Evolutionary conservation across 495 filamentous ascomycete species (phyloP), one percentile per base, ranked within the genome.

Genomic region (Astrothelium subdiscretum): DNA sequence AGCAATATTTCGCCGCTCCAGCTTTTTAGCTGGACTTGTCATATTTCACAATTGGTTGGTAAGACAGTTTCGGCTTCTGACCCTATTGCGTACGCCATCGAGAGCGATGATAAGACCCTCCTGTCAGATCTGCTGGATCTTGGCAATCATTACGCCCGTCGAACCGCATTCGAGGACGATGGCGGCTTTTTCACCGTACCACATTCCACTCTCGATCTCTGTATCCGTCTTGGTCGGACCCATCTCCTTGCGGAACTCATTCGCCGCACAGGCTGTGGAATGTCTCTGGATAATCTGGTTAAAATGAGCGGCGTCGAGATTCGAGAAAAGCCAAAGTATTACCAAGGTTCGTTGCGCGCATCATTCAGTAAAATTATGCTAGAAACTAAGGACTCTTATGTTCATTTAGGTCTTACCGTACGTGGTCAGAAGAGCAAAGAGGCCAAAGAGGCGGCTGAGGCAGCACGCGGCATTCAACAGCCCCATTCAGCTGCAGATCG

Each of bases 381-480:
- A n/a, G n/a, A n/a, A n/a, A n/a, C n/a, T n/a, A n/a, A n/a, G n/a
- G n/a, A n/a, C n/a, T n/a, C n/a, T n/a, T n/a, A n/a, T n/a, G n/a
- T n/a, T n/a, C n/a, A n/a, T n/a, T n/a, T n/a, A n/a, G n/a, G 88
- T 0, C 69, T 90, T 54, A 86, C 79, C 10, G 83, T 91, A 11
- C 83, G 85, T 65, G 87, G 88, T 1, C 83, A 83, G 70, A 90
- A 90, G 78, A 80, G 84, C 58, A 75, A 77, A 20, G 81, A 80
- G 60, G 81, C 86, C 58, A 75, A 77, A 20, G 81, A 80, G 60
- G 81, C 86, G 86, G 85, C 85, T 0, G 72, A 71, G 20, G 79
- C 79, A n/a, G 80, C 80, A 18, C 75, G 81, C 5, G 76, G 75
- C 11, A 65, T 72, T 1, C 44, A 43, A 15, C 51, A 43, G 26